A percentile compares a stretch with the other conserved stretches of the same genome.
These are phyloP conservation scores for Mycena epipterygia DNA, from an alignment of 768 basidiomycete genomes.

Conservation along the genomic window DNA sequence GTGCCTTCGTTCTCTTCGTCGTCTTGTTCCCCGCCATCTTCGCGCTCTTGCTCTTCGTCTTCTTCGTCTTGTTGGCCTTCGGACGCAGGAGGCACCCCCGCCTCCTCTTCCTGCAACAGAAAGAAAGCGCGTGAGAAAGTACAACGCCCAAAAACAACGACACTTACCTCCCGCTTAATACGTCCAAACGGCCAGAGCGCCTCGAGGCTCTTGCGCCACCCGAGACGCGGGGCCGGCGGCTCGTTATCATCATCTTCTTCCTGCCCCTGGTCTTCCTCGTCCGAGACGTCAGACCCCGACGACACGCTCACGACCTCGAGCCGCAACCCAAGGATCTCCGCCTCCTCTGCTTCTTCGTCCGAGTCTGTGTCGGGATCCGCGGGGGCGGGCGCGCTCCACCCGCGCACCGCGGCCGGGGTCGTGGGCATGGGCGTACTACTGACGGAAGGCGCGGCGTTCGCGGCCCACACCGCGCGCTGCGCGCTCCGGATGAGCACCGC, in stretches of 20 bases:
- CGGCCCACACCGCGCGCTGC: slow-evolving; percentile 69
- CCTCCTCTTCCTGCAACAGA: slow-evolving; percentile 37
- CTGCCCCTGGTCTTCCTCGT: slow-evolving; percentile 51
- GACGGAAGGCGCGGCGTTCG: slow-evolving; percentile 4
- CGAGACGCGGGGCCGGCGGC: slow-evolving; percentile 3
- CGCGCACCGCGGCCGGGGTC: neutral
- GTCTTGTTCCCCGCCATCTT: no score
- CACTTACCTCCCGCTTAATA: slow-evolving; percentile 31
- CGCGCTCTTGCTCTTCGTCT: no score
- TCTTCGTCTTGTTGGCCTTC: no score
- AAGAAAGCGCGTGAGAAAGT: slow-evolving; percentile 8
- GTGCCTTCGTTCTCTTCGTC: neutral
- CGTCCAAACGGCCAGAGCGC: slow-evolving; percentile 39
- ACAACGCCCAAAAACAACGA: neutral
- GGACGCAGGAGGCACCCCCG: neutral
- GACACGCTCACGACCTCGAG: slow-evolving; percentile 59
- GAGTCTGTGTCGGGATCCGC: slow-evolving; percentile 3
- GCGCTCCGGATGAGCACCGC: slow-evolving; percentile 80
- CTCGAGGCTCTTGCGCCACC: slow-evolving; percentile 40
- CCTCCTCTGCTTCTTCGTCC: slow-evolving; percentile 60
- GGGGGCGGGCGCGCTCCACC: slow-evolving; percentile 1
- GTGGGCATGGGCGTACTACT: neutral
- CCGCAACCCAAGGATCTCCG: slow-evolving; percentile 64
- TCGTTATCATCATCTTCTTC: slow-evolving; percentile 37
- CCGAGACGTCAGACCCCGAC: slow-evolving; percentile 53